These are phyloP conservation scores for Globisporangium barbulae DNA, from an alignment of 352 stramenopile species.

Conservation along the genomic window DNA sequence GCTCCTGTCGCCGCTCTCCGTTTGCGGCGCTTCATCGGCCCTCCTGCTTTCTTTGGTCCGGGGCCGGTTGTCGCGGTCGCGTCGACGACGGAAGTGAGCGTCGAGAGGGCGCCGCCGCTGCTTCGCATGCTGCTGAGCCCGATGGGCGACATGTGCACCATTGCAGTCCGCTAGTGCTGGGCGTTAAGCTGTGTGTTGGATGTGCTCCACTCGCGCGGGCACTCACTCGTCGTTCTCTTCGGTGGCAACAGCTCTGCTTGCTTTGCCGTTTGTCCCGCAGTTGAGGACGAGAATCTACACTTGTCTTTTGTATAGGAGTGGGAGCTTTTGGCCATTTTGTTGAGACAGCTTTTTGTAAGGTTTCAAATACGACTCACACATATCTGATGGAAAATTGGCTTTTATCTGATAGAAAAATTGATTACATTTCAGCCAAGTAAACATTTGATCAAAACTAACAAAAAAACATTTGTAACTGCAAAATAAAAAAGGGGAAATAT, in stretches of 20 bases:
- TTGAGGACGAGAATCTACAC: too few relatives aligned
- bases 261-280: background rate
- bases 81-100: background rate
- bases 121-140: background rate
- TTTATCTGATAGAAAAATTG: too few relatives aligned
- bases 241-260: background rate
- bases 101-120: background rate
- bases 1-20: background rate
- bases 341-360: too few relatives aligned
- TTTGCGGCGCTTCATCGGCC: constrained; percentile 8
- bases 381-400: too few relatives aligned
- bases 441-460: too few relatives aligned
- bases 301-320: too few relatives aligned
- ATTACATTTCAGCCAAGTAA: too few relatives aligned
- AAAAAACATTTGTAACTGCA: too few relatives aligned
- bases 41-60: background rate
- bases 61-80: background rate
- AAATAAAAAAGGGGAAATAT: too few relatives aligned
- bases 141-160: constrained; percentile 4
- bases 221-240: background rate
- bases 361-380: too few relatives aligned
- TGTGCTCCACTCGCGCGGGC: too few relatives aligned
- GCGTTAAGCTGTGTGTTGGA: background rate
- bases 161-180: background rate
- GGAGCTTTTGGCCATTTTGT: too few relatives aligned